These are phyloP conservation scores for Barnettozyma wickerhamii DNA, from an alignment of 805 yeast genomes.

Conservation along the genomic window DNA sequence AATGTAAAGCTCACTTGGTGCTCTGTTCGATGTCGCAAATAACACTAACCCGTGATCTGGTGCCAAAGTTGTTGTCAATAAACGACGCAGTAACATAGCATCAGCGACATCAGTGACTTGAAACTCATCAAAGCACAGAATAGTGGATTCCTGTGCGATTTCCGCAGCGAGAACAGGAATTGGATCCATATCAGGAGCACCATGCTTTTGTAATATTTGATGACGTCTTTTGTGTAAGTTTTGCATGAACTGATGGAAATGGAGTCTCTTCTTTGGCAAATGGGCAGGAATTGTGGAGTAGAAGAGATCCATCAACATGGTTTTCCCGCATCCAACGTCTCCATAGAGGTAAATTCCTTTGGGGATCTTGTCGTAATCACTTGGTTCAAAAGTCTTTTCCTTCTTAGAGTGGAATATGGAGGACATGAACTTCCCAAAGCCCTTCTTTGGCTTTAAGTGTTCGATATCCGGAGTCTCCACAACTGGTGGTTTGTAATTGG, in stretches of 20 bases:
- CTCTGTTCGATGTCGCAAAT: constrained; percentile 92
- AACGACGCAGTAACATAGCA: constrained; percentile 88
- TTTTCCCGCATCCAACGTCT: constrained; percentile 98
- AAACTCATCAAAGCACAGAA: constrained; percentile 93
- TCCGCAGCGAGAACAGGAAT: constrained; percentile 83
- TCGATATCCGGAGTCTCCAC: constrained; percentile 49
- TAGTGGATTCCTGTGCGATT: constrained; percentile 68
- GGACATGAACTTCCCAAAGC: constrained; percentile 32
- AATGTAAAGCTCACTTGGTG: constrained; percentile 88
- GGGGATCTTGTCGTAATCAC: constrained; percentile 44
- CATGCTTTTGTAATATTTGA: constrained; percentile 60
- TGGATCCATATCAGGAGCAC: constrained; percentile 68
- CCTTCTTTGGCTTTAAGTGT: constrained; percentile 46
- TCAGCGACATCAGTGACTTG: constrained; percentile 99
- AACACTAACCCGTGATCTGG: constrained; percentile 78
- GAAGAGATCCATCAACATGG: constrained; percentile 96
- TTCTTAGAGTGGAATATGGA: constrained; percentile 28
- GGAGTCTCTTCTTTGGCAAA: constrained; percentile 75
- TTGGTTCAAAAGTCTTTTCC: constrained; percentile 7
- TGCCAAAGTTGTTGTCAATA: constrained; percentile 61
- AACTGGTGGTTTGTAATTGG: constrained; percentile 56
- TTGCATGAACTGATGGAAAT: constrained; percentile 98
- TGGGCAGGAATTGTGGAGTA: constrained; percentile 78
- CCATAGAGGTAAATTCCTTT: constrained; percentile 91
- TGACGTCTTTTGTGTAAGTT: constrained; percentile 84